Conservation (phyloP, 305 asterid species). For the Ilex paraguariensis region DNA sequence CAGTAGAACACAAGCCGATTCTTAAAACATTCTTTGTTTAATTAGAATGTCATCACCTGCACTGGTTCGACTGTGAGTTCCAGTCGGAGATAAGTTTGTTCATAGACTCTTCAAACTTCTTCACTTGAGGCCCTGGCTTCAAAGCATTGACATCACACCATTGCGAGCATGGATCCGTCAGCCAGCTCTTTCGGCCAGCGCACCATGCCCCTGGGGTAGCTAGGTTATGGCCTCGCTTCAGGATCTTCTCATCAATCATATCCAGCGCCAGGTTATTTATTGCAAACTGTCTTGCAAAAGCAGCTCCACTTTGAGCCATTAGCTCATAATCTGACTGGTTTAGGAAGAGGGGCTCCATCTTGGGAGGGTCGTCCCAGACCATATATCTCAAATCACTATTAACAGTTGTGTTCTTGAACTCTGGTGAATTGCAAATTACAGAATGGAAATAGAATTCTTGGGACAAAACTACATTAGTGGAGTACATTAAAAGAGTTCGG, state of each 20-base stretch:
- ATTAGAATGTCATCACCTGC: constrained; percentile 33
- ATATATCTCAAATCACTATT: constrained; percentile 81
- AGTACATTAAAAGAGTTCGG: constrained; percentile 82
- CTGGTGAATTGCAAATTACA: constrained; percentile 73
- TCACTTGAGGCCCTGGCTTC: constrained; percentile 59
- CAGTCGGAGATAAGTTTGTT: constrained; percentile 40
- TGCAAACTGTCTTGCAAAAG: constrained; percentile 79
- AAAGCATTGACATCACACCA: constrained; percentile 90
- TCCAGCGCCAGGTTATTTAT: constrained; percentile 56
- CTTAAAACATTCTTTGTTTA: background rate
- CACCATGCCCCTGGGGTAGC: constrained; percentile 98
- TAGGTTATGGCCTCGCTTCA: constrained; percentile 52
- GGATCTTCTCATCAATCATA: constrained; percentile 70
- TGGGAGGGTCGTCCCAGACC: constrained; percentile 95
- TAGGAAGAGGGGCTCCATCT: constrained; percentile 85
- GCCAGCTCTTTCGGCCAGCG: constrained; percentile 57
- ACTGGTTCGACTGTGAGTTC: constrained; percentile 49
- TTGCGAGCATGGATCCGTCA: constrained; percentile 71
- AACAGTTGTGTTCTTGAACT: constrained; percentile 70
- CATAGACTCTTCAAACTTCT: constrained; percentile 41
- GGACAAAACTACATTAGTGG: constrained; percentile 53
- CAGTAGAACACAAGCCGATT: no score
- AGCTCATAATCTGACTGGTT: constrained; percentile 45
- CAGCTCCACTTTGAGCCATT: constrained; percentile 81
- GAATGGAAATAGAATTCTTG: constrained; percentile 96